Conservation (phyloP, 345 rosid genomes). For the Microthlaspi erraticum region DNA sequence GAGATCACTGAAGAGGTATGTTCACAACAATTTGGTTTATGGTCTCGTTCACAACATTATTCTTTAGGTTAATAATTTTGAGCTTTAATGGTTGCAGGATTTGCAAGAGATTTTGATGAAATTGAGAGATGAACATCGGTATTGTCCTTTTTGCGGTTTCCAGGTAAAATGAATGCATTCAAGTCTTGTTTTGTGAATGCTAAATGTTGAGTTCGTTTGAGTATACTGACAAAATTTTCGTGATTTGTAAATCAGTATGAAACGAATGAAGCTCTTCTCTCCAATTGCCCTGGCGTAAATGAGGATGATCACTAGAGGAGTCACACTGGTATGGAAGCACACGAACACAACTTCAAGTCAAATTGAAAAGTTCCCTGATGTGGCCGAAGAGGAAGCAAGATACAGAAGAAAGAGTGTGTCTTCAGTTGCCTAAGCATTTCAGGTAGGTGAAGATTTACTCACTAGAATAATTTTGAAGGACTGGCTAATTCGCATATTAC, state of each 20-base stretch:
- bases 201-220: neutral
- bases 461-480: neutral
- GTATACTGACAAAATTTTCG: slow-evolving; percentile 12
- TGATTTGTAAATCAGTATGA: slow-evolving; percentile 63
- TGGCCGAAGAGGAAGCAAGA: slow-evolving; percentile 29
- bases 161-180: slow-evolving; percentile 51
- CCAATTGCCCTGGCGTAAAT: slow-evolving; percentile 77
- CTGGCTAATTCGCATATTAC: slow-evolving; percentile 19
- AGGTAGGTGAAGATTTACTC: slow-evolving; percentile 32
- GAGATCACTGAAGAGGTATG: slow-evolving; percentile 76
- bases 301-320: slow-evolving; percentile 74
- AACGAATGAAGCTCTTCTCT: slow-evolving; percentile 69
- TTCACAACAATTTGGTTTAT: slow-evolving; percentile 22
- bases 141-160: slow-evolving; percentile 86
- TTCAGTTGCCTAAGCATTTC: slow-evolving; percentile 11
- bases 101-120: slow-evolving; percentile 69
- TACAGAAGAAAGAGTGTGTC: slow-evolving; percentile 11
- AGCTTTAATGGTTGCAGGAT: slow-evolving; percentile 61
- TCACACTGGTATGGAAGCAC: slow-evolving; percentile 6
- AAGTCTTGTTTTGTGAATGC: slow-evolving; percentile 1
- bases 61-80: slow-evolving; percentile 16
- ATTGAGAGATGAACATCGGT: slow-evolving; percentile 74
- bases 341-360: slow-evolving; percentile 7
- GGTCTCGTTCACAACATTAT: slow-evolving; percentile 3
- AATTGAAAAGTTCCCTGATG: slow-evolving; percentile 1